phyloP scores from a whole-genome alignment of 805 yeast species.

The Candida bentonensis region DNA sequence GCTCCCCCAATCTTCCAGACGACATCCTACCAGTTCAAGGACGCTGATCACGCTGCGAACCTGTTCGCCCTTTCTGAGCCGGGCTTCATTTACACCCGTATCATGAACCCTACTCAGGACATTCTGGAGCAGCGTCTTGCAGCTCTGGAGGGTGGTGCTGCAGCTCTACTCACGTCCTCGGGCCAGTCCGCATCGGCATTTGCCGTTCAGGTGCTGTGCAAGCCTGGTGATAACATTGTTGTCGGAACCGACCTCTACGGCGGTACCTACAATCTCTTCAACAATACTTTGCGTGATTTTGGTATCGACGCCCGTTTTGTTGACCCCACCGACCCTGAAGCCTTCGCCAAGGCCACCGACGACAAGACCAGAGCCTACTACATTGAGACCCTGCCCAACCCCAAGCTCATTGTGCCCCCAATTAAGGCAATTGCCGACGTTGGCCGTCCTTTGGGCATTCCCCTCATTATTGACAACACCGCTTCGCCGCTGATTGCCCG shows the following conservation, averaged over 20 bases:
- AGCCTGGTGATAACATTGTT: slow-evolving; percentile 78
- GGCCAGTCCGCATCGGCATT: slow-evolving; percentile 93
- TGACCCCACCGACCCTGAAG: slow-evolving; percentile 60
- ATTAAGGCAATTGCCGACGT: slow-evolving; percentile 59
- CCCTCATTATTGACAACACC: slow-evolving; percentile 89
- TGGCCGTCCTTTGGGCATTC: slow-evolving; percentile 78
- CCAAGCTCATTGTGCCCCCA: slow-evolving; percentile 85
- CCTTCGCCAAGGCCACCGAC: slow-evolving; percentile 61
- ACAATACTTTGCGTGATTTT: slow-evolving; percentile 76
- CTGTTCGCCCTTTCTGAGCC: slow-evolving; percentile 72
- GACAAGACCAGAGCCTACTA: slow-evolving; percentile 80
- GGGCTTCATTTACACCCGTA: slow-evolving; percentile 80
- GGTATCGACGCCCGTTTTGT: slow-evolving; percentile 83
- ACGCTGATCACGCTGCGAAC: slow-evolving; percentile 86
- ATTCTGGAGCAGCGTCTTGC: slow-evolving; percentile 87
- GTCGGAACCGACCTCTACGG: slow-evolving; percentile 84
- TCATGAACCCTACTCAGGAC: slow-evolving; percentile 86
- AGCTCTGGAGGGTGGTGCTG: slow-evolving; percentile 84
- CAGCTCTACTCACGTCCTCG: slow-evolving; percentile 81
- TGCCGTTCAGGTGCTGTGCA: slow-evolving; percentile 74
- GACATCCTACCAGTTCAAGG: slow-evolving; percentile 74
- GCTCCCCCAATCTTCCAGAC: slow-evolving; percentile 93
- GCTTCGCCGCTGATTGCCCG: slow-evolving; percentile 84
- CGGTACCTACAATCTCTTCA: slow-evolving; percentile 92
- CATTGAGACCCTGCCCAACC: slow-evolving; percentile 85